phyloP scores from a whole-genome alignment of 2,329 filamentous ascomycete species.

The Botrytis deweyae region DNA sequence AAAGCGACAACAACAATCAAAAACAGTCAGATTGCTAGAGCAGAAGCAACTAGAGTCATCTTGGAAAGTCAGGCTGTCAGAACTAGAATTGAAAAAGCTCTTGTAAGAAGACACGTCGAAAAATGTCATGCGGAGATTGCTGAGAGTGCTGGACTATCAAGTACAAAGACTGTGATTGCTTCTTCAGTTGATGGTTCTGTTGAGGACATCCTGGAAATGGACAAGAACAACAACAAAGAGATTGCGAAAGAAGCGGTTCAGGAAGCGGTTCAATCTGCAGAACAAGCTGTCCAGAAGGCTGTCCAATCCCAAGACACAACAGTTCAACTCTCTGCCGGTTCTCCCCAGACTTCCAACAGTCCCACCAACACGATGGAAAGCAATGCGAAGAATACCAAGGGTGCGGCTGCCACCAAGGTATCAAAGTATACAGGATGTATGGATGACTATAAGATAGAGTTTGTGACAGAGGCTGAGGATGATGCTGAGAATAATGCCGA shows the following conservation, averaged over 20 bases:
- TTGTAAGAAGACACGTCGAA: no score
- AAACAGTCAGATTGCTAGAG: background rate
- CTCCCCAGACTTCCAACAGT: background rate
- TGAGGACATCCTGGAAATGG: background rate
- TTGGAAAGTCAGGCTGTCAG: background rate
- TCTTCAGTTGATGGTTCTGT: background rate
- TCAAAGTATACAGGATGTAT: background rate
- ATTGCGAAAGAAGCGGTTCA: background rate
- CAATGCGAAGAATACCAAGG: background rate
- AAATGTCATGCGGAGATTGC: background rate
- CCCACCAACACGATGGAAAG: background rate
- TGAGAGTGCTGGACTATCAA: background rate
- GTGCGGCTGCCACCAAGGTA: background rate
- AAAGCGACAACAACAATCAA: background rate
- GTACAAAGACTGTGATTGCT: background rate
- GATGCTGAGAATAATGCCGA: background rate
- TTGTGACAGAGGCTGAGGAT: background rate
- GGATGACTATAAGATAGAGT: background rate
- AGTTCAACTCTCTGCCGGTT: background rate
- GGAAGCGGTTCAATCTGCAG: no score
- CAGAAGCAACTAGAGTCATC: background rate
- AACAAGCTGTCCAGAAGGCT: background rate
- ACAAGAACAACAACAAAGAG: background rate
- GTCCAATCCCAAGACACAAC: background rate
- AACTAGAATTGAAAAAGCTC: background rate